Conservation (phyloP, 805 yeast genomes). For the Ogataea pini region DNA sequence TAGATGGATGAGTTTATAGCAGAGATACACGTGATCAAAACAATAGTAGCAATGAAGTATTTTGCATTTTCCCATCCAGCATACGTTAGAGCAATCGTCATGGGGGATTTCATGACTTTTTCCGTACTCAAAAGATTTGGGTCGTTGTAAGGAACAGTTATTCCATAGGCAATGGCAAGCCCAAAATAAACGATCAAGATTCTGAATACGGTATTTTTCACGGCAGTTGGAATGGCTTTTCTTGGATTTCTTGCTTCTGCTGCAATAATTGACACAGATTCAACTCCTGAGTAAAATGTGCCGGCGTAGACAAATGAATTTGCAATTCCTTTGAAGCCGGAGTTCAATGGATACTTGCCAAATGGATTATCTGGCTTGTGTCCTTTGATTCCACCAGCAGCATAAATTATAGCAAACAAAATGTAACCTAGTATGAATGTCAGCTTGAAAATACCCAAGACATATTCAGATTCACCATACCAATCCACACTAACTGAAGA, state of each 20-base stretch:
- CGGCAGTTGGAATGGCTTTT: slow-evolving; percentile 54
- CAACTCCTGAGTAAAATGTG: slow-evolving; percentile 60
- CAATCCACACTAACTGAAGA: slow-evolving; percentile 53
- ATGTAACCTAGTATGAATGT: slow-evolving; percentile 50
- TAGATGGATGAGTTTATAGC: slow-evolving; percentile 68
- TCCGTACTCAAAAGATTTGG: slow-evolving; percentile 40
- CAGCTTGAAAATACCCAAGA: slow-evolving; percentile 51
- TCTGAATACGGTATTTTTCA: slow-evolving; percentile 53
- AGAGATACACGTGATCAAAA: slow-evolving; percentile 57
- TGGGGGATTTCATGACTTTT: slow-evolving; percentile 41
- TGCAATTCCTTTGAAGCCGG: slow-evolving; percentile 57
- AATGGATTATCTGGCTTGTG: slow-evolving; percentile 32
- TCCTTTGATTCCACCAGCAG: slow-evolving; percentile 42
- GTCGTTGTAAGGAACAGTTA: slow-evolving; percentile 56
- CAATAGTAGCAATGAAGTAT: slow-evolving; percentile 51
- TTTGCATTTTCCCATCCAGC: slow-evolving; percentile 45
- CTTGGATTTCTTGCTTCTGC: slow-evolving; percentile 58
- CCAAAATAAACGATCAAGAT: slow-evolving; percentile 55
- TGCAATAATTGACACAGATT: slow-evolving; percentile 56
- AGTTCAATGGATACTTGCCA: slow-evolving; percentile 36
- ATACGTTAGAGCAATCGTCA: slow-evolving; percentile 44
- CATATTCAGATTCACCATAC: slow-evolving; percentile 59
- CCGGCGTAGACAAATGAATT: slow-evolving; percentile 57
- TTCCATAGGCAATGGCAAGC: slow-evolving; percentile 52
- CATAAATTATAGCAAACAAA: slow-evolving; percentile 47